These are phyloP conservation scores for Trametes gibbosa DNA, from an alignment of 768 basidiomycete genomes.

Conservation along the genomic window DNA sequence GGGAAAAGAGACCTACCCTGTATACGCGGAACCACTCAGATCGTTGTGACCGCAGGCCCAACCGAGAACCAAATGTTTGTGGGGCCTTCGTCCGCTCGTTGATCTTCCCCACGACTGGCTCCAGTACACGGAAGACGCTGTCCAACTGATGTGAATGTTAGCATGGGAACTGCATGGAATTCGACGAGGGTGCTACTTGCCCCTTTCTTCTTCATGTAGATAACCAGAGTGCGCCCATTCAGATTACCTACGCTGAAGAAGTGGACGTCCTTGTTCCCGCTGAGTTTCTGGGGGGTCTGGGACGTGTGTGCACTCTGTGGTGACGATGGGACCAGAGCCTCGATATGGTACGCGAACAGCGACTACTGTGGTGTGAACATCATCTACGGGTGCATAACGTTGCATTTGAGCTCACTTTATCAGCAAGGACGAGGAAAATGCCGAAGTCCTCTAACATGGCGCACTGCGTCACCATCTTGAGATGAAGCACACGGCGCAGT, in stretches of 20 bases:
- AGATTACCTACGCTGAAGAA: constrained; percentile 94
- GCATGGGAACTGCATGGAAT: background rate
- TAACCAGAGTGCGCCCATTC: constrained; percentile 82
- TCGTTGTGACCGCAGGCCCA: constrained; percentile 74
- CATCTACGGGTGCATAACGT: background rate
- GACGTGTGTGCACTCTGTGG: constrained; percentile 63
- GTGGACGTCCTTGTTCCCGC: constrained; percentile 87
- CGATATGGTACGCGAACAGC: constrained; percentile 92
- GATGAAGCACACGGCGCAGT: constrained; percentile 88
- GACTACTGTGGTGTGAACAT: constrained; percentile 43
- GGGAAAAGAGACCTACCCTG: constrained; percentile 42
- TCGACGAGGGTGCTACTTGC: constrained; percentile 33
- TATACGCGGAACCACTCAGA: constrained; percentile 96
- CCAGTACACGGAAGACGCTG: constrained; percentile 95
- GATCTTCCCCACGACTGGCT: constrained; percentile 90
- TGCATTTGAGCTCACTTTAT: constrained; percentile 57
- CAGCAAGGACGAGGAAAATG: constrained; percentile 92
- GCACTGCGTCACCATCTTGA: constrained; percentile 92
- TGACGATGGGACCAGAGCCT: constrained; percentile 90
- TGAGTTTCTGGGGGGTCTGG: constrained; percentile 87
- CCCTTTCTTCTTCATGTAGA: constrained; percentile 96
- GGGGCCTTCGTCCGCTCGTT: constrained; percentile 73
- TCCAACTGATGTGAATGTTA: constrained; percentile 49
- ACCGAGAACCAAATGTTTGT: constrained; percentile 65
- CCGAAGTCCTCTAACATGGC: constrained; percentile 96